Conservation (phyloP, 129 eudicot species). For the Ambrosia artemisiifolia region DNA sequence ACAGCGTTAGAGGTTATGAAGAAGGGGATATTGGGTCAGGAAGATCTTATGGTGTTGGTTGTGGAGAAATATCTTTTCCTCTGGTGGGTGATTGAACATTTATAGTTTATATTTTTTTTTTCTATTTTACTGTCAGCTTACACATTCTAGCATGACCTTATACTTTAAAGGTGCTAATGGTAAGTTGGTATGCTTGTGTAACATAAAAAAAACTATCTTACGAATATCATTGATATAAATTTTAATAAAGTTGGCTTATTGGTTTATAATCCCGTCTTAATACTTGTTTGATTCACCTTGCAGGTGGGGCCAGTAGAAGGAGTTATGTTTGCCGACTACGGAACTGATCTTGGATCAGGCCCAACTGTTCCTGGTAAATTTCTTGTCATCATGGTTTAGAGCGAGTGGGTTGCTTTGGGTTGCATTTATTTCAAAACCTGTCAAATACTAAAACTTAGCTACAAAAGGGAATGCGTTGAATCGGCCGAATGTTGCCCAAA, state of each 20-base stretch:
- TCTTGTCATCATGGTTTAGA: not conserved
- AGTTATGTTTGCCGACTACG: constrained; percentile 81
- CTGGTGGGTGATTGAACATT: constrained; percentile 46
- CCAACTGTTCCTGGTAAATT: constrained; percentile 75
- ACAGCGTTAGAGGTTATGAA: constrained; percentile 97
- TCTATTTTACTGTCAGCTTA: not conserved
- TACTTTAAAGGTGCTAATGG: not conserved
- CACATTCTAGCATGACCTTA: not conserved
- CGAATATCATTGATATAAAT: not conserved
- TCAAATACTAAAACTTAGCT: too few species aligned
- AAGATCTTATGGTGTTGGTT: constrained; percentile 84
- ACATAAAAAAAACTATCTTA: not conserved
- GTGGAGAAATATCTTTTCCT: constrained; percentile 93
- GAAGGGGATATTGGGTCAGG: constrained; percentile 98
- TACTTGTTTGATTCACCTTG: not conserved
- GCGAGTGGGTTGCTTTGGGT: not conserved
- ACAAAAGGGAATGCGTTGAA: too few species aligned
- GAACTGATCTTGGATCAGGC: constrained; percentile 97
- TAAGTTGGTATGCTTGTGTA: not conserved
- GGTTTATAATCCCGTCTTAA: not conserved
- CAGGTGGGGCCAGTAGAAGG: constrained; percentile 86
- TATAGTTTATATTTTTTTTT: not conserved
- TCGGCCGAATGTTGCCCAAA: too few species aligned
- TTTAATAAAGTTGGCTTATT: not conserved
- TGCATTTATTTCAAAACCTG: too few species aligned